Evolutionary conservation across 1,284 basidiomycete species (phyloP), one percentile per base, ranked within the genome.

Genomic region (Pulveroboletus sp.): DNA sequence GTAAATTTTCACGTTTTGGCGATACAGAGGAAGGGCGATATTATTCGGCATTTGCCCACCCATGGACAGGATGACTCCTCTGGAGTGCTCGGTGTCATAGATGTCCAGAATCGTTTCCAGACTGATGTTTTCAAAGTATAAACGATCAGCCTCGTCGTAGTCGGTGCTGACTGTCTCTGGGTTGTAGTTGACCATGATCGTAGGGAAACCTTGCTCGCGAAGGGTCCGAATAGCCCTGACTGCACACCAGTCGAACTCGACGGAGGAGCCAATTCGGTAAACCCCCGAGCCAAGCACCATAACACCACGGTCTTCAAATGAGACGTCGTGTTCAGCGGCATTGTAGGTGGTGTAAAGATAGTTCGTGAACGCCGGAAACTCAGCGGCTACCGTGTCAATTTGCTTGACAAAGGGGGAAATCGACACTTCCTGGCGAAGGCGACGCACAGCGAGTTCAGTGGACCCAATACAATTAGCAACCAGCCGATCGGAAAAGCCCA

Each of bases 241-340:
- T 20, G 96, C 96, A 76, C 96, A 99, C 97, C 96, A 99, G 74
- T 99, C 96, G 76, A 99, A 99, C 77, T 99, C 97, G 74, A 99
- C 97, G 2, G 95, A 98, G 2, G 95, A 98, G 35, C 97, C 96
- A 67, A 99, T 99, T 56, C 97, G 90, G 78, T 99, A 99, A 18
- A 98, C 96, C 66, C 96, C 96, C 26, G 97, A 98, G 28, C 96
- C 97, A 33, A 98, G 84, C 15, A 98, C 96, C 86, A 99, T 97
- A 60, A 98, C 88, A 66, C 96, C 96, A 60, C 91, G 84, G 70
- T 99, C 97, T 54, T 87, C 77, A 75, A 98, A 98, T 14, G 77
- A 75, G 66, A 99, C 77, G 69, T 98, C 96, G 74, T 98, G 92
- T 73, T 96, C 92, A 61, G 89, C 78, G 14, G 92, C 96, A 68